Evolutionary conservation across 768 basidiomycete genomes (phyloP).

Genomic region (Boletus rufocinnamomeus): DNA sequence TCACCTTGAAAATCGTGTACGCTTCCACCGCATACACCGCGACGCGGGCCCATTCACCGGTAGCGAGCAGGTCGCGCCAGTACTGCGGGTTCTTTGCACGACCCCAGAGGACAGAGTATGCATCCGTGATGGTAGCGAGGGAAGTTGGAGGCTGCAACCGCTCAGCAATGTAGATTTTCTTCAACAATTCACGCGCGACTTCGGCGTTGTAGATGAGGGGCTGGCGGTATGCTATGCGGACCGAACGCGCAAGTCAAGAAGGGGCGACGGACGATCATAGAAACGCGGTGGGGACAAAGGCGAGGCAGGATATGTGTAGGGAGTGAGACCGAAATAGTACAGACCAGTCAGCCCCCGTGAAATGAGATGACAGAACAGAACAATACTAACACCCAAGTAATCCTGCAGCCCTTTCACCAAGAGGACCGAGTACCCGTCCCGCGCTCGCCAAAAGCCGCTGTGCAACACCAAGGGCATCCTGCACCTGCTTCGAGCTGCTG

Average conservation of each 20-base stretch:
- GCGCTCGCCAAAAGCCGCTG: conserved; percentile 57
- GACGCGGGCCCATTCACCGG: conserved; percentile 67
- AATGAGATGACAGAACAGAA: not conserved
- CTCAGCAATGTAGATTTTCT: conserved; percentile 74
- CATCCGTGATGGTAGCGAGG: conserved; percentile 50
- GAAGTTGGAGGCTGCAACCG: conserved; percentile 61
- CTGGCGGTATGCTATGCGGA: conserved; percentile 62
- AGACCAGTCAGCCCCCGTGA: conserved; percentile 3
- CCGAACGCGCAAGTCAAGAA: not conserved
- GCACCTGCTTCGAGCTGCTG: conserved; percentile 60
- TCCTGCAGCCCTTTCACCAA: conserved; percentile 55
- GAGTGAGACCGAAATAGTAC: not conserved
- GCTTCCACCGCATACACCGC: conserved; percentile 82
- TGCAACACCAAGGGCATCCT: conserved; percentile 60
- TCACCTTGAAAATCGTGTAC: conserved; percentile 86
- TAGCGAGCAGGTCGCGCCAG: conserved; percentile 59
- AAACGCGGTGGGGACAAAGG: not conserved
- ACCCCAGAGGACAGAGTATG: conserved; percentile 66
- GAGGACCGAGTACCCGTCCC: conserved; percentile 48
- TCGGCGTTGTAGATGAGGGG: conserved; percentile 78
- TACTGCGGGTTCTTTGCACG: conserved; percentile 59
- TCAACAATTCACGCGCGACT: conserved; percentile 72
- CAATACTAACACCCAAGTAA: conserved; percentile 54
- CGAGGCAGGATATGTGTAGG: not conserved
- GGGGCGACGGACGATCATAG: not conserved